Base-by-base conservation (phyloP, 352 stramenopile genomes). In the Achlya hypogyna region DNA sequence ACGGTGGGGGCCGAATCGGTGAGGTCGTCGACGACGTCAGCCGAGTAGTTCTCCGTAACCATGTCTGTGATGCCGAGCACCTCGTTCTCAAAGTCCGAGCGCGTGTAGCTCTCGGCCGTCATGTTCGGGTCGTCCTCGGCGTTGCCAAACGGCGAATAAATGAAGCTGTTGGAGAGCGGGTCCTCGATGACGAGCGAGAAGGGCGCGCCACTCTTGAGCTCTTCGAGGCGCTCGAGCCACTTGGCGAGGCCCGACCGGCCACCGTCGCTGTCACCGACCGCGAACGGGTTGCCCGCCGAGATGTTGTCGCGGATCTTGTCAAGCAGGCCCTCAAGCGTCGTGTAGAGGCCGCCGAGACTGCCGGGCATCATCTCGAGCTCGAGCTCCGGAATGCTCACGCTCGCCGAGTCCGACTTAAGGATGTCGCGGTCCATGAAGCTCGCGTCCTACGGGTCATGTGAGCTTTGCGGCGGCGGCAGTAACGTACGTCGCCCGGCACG, bases 21-120 rank as follows among this genome's bases (percentile, higher is more conserved):
- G 38, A 67, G 51, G 18, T 81, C 70, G 58, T 76, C 74, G 16
- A 60, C 60, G 23, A 67, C 42, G 9, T 84, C 78, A 20, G 22
- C 35, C 51, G 71, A 78, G 67, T 87, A 87, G 59, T 93, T 87
- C 51, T 97, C 87, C 38, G 91, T 95, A 38, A 89, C 88, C 75
- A 98, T 98, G 74, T 98, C 92, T 74, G 87, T 79, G 51, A 98
- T 79, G 35, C 93, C 95, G 43, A 98, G 75, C 54, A 81, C 71
- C 66, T 98, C 90, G 73, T 98, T 89, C 69, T 98, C 89, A 54
- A 96, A 91, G 32, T 87, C 74, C 16, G 81, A 88, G 23, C 95
- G 84, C 53, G 77, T 77, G 75, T 96, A 98, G 59, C 89, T 79
- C 69, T 96, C 82, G 10, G 95, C 76, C 16, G 68, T 78, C 76